phyloP scores from a whole-genome alignment of 768 basidiomycete genomes.

The Podaxis carcinomalis region DNA sequence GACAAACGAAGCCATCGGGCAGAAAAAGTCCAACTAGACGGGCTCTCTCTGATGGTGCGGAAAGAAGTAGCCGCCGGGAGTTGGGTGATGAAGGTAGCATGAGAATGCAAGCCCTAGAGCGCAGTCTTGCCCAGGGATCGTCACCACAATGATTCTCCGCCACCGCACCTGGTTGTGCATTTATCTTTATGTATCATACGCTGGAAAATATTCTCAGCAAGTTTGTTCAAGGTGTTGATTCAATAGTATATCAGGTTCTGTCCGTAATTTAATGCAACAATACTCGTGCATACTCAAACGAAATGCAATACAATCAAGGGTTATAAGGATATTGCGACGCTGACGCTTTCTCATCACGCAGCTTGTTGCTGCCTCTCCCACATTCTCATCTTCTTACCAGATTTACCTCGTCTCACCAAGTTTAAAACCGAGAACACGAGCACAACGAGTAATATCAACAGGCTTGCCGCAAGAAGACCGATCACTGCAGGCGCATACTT shows the following conservation, averaged over 20 bases:
- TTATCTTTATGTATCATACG: not conserved
- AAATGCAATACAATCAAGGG: not conserved
- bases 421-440: constrained; percentile 2
- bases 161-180: not conserved
- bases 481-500: constrained; percentile 3
- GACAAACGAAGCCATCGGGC: constrained; percentile 2
- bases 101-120: constrained; percentile 20
- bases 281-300: too few species aligned
- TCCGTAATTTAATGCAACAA: too few species aligned
- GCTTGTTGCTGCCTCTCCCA: not conserved
- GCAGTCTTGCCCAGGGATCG: constrained; percentile 16
- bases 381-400: not conserved
- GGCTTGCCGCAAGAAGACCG: constrained; percentile 2
- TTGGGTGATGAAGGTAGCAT: constrained; percentile 12
- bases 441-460: not conserved
- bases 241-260: too few species aligned
- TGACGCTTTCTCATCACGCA: not conserved
- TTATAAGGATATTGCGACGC: too few species aligned
- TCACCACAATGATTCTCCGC: not conserved
- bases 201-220: not conserved
- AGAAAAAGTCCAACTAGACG: constrained; percentile 7
- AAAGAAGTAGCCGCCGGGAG: constrained; percentile 6
- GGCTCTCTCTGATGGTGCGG: constrained; percentile 2
- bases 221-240: not conserved
- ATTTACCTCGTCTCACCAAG: not conserved